Evolutionary conservation across 2,329 filamentous ascomycete genomes (phyloP).

Genomic region (Fulvia fulva): DNA sequence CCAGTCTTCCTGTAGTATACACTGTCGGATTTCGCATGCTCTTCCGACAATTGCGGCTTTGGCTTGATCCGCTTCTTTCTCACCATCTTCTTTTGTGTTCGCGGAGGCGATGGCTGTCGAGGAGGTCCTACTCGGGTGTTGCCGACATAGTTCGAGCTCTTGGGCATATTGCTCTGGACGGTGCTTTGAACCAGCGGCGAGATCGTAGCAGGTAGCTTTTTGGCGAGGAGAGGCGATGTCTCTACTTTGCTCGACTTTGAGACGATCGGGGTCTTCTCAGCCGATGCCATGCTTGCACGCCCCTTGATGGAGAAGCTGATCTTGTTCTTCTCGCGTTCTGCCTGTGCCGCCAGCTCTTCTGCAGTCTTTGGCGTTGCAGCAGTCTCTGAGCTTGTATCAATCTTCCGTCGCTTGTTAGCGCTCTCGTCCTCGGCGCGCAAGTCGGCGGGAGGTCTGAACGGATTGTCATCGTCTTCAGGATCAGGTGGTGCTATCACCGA

Average conservation of each 20-base stretch:
- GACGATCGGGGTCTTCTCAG: conserved; percentile 20
- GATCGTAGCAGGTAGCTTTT: conserved; percentile 42
- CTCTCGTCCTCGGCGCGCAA: conserved; percentile 61
- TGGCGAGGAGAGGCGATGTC: conserved; percentile 40
- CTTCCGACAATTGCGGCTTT: conserved; percentile 65
- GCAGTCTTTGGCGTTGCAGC: conserved; percentile 18
- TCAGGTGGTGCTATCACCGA: conserved; percentile 27
- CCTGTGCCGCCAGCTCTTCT: conserved; percentile 40
- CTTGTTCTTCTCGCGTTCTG: conserved; percentile 47
- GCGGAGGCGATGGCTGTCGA: conserved; percentile 18
- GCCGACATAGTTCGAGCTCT: conserved; percentile 33
- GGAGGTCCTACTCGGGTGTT: conserved; percentile 29
- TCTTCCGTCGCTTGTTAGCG: conserved; percentile 32
- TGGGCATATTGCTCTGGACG: conserved; percentile 27
- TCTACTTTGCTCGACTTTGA: conserved; percentile 20
- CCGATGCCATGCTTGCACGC: conserved; percentile 52
- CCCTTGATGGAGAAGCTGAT: conserved; percentile 94
- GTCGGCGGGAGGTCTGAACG: conserved; percentile 62
- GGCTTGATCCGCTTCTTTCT: conserved; percentile 67
- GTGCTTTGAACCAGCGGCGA: conserved; percentile 28
- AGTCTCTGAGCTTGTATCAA: conserved; percentile 7
- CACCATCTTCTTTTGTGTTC: conserved; percentile 51
- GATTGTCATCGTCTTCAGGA: conserved; percentile 55
- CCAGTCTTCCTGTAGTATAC: conserved; percentile 94
- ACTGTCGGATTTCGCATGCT: conserved; percentile 75